Evolutionary conservation across 225 moss, liverwort and hornwort species (phyloP).

Genomic region (Polytrichum commune): DNA sequence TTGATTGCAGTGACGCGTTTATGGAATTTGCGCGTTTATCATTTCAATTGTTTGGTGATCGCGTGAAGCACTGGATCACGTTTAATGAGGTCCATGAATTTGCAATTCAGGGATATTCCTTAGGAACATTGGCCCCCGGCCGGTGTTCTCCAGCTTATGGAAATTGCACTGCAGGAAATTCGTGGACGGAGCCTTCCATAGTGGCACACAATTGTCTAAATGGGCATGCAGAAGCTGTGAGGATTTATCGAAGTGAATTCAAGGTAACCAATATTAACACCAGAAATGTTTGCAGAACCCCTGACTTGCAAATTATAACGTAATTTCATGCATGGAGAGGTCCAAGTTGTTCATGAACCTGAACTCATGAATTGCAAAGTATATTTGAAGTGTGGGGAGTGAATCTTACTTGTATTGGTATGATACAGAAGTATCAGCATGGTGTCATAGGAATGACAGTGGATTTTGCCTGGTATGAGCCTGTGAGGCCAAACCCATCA

Average conservation of each 20-base stretch:
- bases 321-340: too few species aligned
- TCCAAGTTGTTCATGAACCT: too few species aligned
- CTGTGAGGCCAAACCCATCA: too few species aligned
- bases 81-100: slow-evolving; percentile 43
- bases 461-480: slow-evolving; percentile 19
- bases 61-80: slow-evolving; percentile 55
- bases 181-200: slow-evolving; percentile 50
- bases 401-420: too few species aligned
- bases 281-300: too few species aligned
- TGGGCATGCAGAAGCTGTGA: slow-evolving; percentile 43
- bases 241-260: slow-evolving; percentile 47
- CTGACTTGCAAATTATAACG: too few species aligned
- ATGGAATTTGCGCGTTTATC: slow-evolving; percentile 29
- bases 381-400: too few species aligned
- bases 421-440: slow-evolving; percentile 18
- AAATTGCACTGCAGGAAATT: slow-evolving; percentile 29
- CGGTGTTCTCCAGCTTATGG: slow-evolving; percentile 30
- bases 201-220: slow-evolving; percentile 40
- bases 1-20: slow-evolving; percentile 28
- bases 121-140: slow-evolving; percentile 44
- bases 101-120: slow-evolving; percentile 34
- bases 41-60: slow-evolving; percentile 47
- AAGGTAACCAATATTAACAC: slow-evolving; percentile 19
- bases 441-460: slow-evolving; percentile 34
- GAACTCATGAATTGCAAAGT: too few species aligned